phyloP scores from a whole-genome alignment of 2,329 filamentous ascomycete species.

The Dactylellina sp. region DNA sequence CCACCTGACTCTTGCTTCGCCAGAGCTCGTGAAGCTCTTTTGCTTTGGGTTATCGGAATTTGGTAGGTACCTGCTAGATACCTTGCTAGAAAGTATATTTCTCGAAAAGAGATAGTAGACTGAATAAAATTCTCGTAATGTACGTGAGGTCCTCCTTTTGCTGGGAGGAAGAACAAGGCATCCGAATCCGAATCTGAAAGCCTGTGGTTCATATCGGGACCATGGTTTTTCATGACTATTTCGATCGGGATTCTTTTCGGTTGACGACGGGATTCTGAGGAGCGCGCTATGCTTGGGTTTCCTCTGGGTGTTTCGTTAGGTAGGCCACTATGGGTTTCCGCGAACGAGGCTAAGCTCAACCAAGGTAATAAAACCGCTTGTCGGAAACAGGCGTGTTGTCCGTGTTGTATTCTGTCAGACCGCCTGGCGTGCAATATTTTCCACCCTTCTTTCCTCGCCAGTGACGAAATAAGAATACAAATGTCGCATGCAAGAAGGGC shows the following conservation, averaged over 20 bases:
- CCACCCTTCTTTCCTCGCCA: neutral
- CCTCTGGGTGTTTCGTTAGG: conserved; percentile 19
- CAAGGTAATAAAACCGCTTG: neutral
- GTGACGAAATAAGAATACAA: conserved; percentile 20
- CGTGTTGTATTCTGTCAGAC: conserved; percentile 41
- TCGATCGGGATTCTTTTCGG: conserved; percentile 5
- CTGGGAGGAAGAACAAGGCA: too few species aligned
- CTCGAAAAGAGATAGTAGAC: neutral
- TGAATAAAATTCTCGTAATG: conserved; percentile 11
- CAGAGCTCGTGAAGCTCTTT: conserved; percentile 39
- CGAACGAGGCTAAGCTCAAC: conserved; percentile 15
- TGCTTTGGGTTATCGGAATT: neutral
- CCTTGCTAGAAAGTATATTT: conserved; percentile 2
- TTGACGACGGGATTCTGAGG: conserved; percentile 30
- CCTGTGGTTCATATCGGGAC: too few species aligned
- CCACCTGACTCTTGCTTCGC: conserved; percentile 26
- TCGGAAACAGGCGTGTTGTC: conserved; percentile 26
- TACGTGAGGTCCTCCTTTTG: conserved; percentile 27
- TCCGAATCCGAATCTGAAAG: too few species aligned
- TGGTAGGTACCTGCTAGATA: conserved; percentile 18
- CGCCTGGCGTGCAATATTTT: neutral
- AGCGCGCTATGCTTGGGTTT: too few species aligned
- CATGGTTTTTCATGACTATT: neutral
- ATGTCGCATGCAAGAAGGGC: conserved; percentile 9
- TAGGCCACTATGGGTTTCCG: neutral